Evolutionary conservation across 345 rosid genomes (phyloP), one percentile per base, ranked within the genome.

Genomic region (Eucalyptus tenuipes): DNA sequence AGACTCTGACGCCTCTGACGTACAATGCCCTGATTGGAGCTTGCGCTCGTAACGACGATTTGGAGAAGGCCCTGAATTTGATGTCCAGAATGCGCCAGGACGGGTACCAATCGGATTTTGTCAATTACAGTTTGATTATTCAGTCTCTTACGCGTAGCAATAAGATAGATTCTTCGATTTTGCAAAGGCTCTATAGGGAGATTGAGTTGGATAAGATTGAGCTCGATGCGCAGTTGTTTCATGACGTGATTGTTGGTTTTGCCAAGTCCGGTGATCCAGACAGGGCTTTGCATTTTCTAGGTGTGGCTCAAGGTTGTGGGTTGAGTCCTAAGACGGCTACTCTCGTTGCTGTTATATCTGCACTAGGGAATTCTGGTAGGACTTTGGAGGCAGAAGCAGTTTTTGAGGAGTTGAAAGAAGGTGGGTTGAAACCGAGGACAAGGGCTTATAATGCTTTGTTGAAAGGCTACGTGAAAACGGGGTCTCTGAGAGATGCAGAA

Each of bases 1-100:
- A 95, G 64, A 89, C 93, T 5, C 93, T 97, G 31, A 96, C 97
- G 24, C 99, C 99, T 27, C 89, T 98, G 57, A 98, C 99, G 3
- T 98, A 97, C 93, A 98, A 98, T 90, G 99, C 99, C 64, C 87
- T 98, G 11, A 98, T 98, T 61, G 94, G 94, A 55, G 99, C 99
- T 20, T 98, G 98, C 37, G 98, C 98, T 80, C 94, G 98, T 13
- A 97, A 97, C 90, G 94, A 93, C 59, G 99, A 98, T 44, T 89
- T 94, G 68, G 99, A 96, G 40, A 96, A 97, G 50, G 99, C 99
- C 27, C 93, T 96, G 31, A 95, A 95, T 93, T 89, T 98, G 92
- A 95, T 98, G 87, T 94, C 97, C 27, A 95, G 93, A 91, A 98
- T 97, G 99, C 96, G 97, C 17, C 95, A 90, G 89, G 97, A 97